Conservation (phyloP, 345 rosid genomes). For the Salix udensis region DNA sequence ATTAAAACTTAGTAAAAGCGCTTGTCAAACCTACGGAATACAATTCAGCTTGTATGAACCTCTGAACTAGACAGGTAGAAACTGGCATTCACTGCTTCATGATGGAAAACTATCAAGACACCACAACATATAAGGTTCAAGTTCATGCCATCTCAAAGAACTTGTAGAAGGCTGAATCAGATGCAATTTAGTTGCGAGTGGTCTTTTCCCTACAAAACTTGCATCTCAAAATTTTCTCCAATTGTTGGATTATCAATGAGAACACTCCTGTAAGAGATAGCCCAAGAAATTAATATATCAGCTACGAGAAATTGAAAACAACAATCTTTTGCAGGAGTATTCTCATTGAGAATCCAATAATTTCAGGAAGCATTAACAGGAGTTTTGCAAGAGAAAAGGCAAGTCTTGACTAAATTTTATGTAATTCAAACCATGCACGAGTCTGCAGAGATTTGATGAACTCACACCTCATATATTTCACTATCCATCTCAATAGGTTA, state of each 20-base stretch:
- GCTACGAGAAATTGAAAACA: neutral
- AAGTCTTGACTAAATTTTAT: neutral
- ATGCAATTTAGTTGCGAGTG: neutral
- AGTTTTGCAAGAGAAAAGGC: neutral
- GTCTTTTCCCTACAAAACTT: constrained; percentile 47
- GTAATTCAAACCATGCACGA: neutral
- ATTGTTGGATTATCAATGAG: constrained; percentile 42
- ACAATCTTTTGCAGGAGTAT: neutral
- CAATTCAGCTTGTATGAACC: neutral
- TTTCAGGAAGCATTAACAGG: neutral
- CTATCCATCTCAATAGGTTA: neutral
- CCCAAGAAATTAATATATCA: neutral
- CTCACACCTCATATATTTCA: neutral
- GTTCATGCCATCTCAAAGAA: neutral
- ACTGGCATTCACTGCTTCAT: neutral
- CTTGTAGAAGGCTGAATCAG: neutral
- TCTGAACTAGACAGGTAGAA: neutral
- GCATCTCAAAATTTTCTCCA: constrained; percentile 50
- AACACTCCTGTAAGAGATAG: constrained; percentile 50
- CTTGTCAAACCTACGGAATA: neutral
- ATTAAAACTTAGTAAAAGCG: neutral
- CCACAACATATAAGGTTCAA: neutral
- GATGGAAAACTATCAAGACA: neutral
- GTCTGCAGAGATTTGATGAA: neutral
- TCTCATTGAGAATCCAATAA: neutral